Evolutionary conservation across 805 yeast species (phyloP).

Genomic region (Hanseniaspora taiwanica): DNA sequence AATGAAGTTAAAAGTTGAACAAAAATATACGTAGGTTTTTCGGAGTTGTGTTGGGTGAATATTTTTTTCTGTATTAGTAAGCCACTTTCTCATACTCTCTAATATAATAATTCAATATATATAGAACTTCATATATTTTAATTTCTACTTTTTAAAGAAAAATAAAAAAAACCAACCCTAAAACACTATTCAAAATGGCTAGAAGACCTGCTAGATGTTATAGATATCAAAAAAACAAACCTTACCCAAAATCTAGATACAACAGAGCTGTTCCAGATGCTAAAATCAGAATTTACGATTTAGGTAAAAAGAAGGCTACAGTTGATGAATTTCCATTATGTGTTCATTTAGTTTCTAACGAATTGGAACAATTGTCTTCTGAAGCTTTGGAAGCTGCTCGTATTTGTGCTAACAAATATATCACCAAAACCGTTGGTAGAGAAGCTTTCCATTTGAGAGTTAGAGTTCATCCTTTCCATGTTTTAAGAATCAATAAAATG

Average conservation of each 20-base stretch:
- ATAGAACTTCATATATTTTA: no score
- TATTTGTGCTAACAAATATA: constrained; percentile 99
- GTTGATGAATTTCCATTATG: constrained; percentile 99
- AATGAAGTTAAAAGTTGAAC: neutral
- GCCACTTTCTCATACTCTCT: no score
- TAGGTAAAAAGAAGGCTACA: constrained; percentile 99
- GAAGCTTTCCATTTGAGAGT: constrained; percentile 99
- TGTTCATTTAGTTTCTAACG: constrained; percentile 98
- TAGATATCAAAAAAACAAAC: constrained; percentile 99
- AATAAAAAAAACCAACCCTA: neutral
- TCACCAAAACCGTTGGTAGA: constrained; percentile 96
- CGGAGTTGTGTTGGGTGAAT: no score
- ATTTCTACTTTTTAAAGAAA: neutral
- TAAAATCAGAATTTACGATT: constrained; percentile 97
- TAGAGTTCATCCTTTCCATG: constrained; percentile 99
- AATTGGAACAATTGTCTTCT: constrained; percentile 96
- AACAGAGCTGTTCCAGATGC: constrained; percentile 99
- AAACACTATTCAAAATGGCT: constrained; percentile 66
- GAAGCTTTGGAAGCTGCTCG: constrained; percentile 99
- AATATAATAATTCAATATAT: no score
- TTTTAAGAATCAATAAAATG: constrained; percentile 99
- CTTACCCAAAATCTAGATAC: constrained; percentile 99
- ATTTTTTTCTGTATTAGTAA: no score
- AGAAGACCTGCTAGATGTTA: constrained; percentile 99
- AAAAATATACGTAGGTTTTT: neutral